These are phyloP conservation scores for Lactarius hatsudake DNA, from an alignment of 768 basidiomycete genomes.

Conservation along the genomic window DNA sequence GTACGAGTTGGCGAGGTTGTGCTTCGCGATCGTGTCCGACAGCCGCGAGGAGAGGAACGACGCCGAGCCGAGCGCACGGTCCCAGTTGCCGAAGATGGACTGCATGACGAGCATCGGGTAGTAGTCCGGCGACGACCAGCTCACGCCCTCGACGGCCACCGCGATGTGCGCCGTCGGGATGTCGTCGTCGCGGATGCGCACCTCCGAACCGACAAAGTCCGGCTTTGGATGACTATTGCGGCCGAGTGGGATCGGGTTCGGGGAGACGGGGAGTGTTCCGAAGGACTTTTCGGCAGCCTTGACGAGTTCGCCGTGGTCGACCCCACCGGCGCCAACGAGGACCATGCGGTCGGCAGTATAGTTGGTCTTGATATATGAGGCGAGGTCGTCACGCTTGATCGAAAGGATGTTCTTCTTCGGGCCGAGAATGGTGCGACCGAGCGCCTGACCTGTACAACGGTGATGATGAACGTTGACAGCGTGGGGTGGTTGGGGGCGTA, in stretches of 20 bases:
- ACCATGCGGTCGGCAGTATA: constrained; percentile 99
- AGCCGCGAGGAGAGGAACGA: constrained; percentile 88
- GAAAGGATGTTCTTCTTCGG: constrained; percentile 95
- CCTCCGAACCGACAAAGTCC: constrained; percentile 89
- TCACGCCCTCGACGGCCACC: constrained; percentile 95
- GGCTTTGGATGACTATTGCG: constrained; percentile 73
- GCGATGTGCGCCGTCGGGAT: constrained; percentile 88
- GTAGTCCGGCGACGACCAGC: constrained; percentile 98
- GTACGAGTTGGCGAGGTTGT: constrained; percentile 98
- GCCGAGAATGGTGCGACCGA: constrained; percentile 96
- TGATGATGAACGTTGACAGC: constrained; percentile 16
- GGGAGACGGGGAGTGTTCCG: constrained; percentile 79
- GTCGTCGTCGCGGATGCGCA: constrained; percentile 91
- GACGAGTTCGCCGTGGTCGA: constrained; percentile 89
- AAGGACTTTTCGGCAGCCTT: constrained; percentile 95
- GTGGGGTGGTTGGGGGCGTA: constrained; percentile 38
- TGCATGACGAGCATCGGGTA: constrained; percentile 99
- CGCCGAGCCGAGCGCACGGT: constrained; percentile 89
- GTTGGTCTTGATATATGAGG: constrained; percentile 92
- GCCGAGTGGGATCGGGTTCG: constrained; percentile 87
- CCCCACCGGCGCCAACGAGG: constrained; percentile 93
- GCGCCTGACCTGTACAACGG: constrained; percentile 70
- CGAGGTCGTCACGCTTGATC: constrained; percentile 86
- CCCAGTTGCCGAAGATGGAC: constrained; percentile 99
- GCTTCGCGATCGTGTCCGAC: constrained; percentile 82